Conservation (phyloP, 345 rosid species). For the Eucalyptus pauciflora region DNA sequence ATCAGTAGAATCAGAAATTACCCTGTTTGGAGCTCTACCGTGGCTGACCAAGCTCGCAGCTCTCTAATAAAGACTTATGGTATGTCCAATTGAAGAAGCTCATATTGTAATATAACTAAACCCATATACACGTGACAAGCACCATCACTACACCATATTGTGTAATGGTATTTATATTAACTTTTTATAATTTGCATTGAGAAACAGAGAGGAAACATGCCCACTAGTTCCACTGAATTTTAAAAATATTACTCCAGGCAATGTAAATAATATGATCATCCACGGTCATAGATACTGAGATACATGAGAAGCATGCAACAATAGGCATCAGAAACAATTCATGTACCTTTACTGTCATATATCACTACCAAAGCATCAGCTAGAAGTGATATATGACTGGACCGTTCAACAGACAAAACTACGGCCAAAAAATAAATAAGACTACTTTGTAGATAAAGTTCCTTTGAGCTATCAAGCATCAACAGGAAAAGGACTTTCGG, state of each 20-base stretch:
- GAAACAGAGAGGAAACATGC: neutral
- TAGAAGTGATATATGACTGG: neutral
- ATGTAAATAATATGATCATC: neutral
- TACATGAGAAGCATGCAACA: neutral
- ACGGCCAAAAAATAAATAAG: neutral
- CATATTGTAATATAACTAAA: neutral
- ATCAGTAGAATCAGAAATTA: neutral
- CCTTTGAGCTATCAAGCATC: neutral
- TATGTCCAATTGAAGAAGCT: neutral
- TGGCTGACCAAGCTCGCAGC: neutral
- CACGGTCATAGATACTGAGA: neutral
- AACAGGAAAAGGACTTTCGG: neutral
- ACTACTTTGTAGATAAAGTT: neutral
- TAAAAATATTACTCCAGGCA: neutral
- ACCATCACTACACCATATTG: neutral
- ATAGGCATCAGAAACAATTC: neutral
- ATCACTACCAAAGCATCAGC: neutral
- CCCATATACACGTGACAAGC: neutral
- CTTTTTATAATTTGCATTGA: neutral
- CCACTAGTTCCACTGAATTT: neutral
- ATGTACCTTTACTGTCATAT: neutral
- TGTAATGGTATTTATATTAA: neutral
- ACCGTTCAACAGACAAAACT: neutral
- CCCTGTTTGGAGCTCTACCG: neutral
- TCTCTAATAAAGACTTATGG: neutral